Base-by-base conservation (phyloP, 2,329 filamentous ascomycete genomes). In the Cytospora chrysosperma region DNA sequence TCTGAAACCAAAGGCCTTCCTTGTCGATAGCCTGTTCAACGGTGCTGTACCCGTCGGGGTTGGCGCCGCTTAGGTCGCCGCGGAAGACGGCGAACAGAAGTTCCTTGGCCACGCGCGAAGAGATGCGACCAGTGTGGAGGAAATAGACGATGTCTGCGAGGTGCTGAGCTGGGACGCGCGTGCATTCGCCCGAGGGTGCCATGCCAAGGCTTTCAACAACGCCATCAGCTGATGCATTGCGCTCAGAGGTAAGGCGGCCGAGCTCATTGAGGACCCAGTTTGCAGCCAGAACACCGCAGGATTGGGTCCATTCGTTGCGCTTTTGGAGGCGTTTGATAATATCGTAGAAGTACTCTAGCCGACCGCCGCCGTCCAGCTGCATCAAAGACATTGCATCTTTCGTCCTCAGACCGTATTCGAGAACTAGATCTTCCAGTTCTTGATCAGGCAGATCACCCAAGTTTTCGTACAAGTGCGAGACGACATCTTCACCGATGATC, bases 321-420 rank as follows among this genome's bases (percentile, higher is more conserved):
- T 28, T 56, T 54, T 78, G 74, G 0, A 88, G 70, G 1, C 74
- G 72, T 3, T 81, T 78, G 1, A 91, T 79, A 0, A 92, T 85
- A 28, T 85, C 82, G 71, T 90, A 88, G 71, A 93, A 96, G 74
- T 93, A 97, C 68, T 97, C 88, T 4, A 95, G 78, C 50, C 93
- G 85, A 9, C 87, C 87, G 9, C 93, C 93, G 61, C 89, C 85
- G 67, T 98, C 91, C 0, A 96, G 79, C 9, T 85, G 83, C 54
- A 93, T 82, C 37, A 99, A 79, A 0, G 93, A 90, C 68, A 91
- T 84, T 1, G 94, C 93, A 71, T 99, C 95, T 72, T 95, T 95
- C 9, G 86, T 74, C 0, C 88, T 90, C 15, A 99, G 79, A 0
- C 86, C 86, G 70, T 91, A 93, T 3, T 82, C 75, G 1, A 78